Conservation (phyloP, 495 filamentous ascomycete species). For the Copromyces sp. region DNA sequence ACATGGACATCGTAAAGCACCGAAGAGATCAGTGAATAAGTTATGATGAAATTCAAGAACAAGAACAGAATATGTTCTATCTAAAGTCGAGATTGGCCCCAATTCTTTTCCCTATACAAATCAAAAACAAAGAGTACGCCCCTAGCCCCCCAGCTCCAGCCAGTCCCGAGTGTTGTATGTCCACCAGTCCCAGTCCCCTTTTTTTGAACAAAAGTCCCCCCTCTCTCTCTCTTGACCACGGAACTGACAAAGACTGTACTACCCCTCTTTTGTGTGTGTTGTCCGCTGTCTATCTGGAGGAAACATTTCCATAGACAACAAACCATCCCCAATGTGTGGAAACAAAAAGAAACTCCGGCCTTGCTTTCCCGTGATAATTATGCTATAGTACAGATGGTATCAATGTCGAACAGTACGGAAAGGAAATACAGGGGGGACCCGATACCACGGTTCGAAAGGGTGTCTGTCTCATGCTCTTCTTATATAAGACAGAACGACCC, state of each 20-base stretch:
- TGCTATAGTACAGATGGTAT: conserved; percentile 1
- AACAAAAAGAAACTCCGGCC: neutral
- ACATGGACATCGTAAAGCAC: too few species aligned
- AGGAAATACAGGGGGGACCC: neutral
- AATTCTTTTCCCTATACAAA: neutral
- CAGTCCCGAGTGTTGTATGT: neutral
- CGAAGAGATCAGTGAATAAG: neutral
- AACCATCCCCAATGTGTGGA: neutral
- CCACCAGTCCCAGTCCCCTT: neutral
- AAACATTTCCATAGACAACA: neutral
- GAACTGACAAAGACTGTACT: neutral
- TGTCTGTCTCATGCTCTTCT: neutral
- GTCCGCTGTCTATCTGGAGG: neutral
- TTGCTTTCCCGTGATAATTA: neutral
- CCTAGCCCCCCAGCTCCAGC: neutral
- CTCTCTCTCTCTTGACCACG: neutral
- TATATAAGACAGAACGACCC: neutral
- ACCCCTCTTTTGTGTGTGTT: neutral
- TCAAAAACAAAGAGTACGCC: neutral
- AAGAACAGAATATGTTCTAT: neutral
- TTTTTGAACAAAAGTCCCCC: neutral
- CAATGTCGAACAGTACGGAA: neutral
- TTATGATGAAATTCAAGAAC: neutral
- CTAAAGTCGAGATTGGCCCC: neutral
- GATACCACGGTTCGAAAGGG: neutral